Conservation (phyloP, 2,329 filamentous ascomycete species). For the Penicillium fuscoglaucum region DNA sequence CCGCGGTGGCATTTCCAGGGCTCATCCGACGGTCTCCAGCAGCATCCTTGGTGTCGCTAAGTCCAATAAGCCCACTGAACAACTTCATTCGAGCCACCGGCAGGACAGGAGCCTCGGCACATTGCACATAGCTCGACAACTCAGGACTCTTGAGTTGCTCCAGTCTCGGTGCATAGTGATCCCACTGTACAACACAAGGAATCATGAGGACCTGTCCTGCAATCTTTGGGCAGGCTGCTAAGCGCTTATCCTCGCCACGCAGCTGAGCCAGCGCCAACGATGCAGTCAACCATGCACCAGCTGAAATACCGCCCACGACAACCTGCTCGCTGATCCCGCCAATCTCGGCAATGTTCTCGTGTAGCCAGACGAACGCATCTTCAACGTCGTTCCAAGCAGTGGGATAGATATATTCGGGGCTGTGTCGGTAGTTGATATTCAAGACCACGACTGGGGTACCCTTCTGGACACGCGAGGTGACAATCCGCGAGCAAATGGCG, state of each 20-base stretch:
- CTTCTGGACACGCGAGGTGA: slow-evolving; percentile 33
- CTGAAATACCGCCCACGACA: slow-evolving; percentile 53
- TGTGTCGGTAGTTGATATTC: slow-evolving; percentile 61
- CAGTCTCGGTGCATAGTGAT: slow-evolving; percentile 39
- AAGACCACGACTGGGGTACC: slow-evolving; percentile 46
- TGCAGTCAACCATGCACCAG: slow-evolving; percentile 49
- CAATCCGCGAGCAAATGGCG: slow-evolving; percentile 51
- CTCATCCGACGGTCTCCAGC: slow-evolving; percentile 42
- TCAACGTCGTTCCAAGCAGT: slow-evolving; percentile 54
- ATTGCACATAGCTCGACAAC: slow-evolving; percentile 49
- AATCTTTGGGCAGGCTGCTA: slow-evolving; percentile 33
- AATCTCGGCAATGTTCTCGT: slow-evolving; percentile 44
- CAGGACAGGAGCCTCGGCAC: slow-evolving; percentile 53
- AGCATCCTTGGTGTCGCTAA: slow-evolving; percentile 22
- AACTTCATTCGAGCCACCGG: slow-evolving; percentile 41
- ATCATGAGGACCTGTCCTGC: slow-evolving; percentile 57
- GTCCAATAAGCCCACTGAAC: slow-evolving; percentile 31
- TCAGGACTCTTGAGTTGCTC: slow-evolving; percentile 40
- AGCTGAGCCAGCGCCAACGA: slow-evolving; percentile 45
- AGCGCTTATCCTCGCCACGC: slow-evolving; percentile 23
- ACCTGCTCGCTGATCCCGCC: slow-evolving; percentile 44
- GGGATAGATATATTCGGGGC: slow-evolving; percentile 56
- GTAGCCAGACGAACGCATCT: slow-evolving; percentile 58
- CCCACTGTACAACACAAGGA: slow-evolving; percentile 44
- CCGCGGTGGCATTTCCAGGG: slow-evolving; percentile 37